These are phyloP conservation scores for Podila minutissima DNA, from an alignment of 192 early-diverging fungal genomes.

Conservation along the genomic window DNA sequence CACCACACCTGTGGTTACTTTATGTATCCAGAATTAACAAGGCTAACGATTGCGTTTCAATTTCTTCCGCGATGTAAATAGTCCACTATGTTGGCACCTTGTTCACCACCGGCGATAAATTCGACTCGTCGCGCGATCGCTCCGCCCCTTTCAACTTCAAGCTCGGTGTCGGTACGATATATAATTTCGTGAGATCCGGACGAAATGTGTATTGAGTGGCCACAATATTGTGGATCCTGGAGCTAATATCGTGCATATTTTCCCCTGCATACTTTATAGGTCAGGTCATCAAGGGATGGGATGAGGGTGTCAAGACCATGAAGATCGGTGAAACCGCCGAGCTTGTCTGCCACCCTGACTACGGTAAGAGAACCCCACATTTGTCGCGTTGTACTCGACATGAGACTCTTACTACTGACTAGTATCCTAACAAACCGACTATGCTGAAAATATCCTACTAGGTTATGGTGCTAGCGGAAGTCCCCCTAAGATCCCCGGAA, in stretches of 20 bases:
- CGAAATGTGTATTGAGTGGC: too few species aligned
- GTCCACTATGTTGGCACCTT: slow-evolving; percentile 74
- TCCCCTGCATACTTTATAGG: slow-evolving; percentile 3
- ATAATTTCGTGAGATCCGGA: neutral
- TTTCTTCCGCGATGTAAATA: neutral
- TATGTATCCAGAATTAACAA: neutral
- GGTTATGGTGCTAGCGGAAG: slow-evolving; percentile 50
- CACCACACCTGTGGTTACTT: neutral
- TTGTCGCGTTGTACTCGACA: neutral
- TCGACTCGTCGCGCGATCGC: slow-evolving; percentile 54
- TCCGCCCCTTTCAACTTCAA: slow-evolving; percentile 45
- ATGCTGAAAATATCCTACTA: neutral
- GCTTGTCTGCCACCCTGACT: slow-evolving; percentile 46
- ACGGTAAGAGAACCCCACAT: slow-evolving; percentile 25
- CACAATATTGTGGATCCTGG: too few species aligned
- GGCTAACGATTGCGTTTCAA: neutral
- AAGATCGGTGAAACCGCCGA: slow-evolving; percentile 55
- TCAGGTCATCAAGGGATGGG: slow-evolving; percentile 55
- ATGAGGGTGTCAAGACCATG: slow-evolving; percentile 53
- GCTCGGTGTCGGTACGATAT: slow-evolving; percentile 27
- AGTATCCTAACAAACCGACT: too few species aligned
- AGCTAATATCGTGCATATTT: too few species aligned
- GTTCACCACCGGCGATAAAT: slow-evolving; percentile 62
- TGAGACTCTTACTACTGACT: too few species aligned
- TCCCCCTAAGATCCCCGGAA: slow-evolving; percentile 47